Percentiles rank a stretch among this genome's conserved stretches.
phyloP scores from a whole-genome alignment of 192 early-diverging fungal genomes.

The Backusella mclennaniae region DNA sequence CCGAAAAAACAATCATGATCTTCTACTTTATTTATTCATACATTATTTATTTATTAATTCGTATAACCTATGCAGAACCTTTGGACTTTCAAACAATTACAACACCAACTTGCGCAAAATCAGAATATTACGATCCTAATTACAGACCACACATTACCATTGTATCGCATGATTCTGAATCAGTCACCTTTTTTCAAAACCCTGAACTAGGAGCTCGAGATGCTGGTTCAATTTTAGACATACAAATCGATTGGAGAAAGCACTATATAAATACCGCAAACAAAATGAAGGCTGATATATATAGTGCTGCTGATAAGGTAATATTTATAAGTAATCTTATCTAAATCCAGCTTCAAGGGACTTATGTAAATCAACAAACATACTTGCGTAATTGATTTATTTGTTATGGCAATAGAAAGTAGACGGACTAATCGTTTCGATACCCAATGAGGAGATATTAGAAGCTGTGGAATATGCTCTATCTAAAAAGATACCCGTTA shows the following conservation, averaged over 20 bases:
- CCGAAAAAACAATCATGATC: neutral
- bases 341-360: neutral
- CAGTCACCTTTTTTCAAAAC: constrained; percentile 13
- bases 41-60: neutral
- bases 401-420: neutral
- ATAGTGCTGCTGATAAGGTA: constrained; percentile 7
- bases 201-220: constrained; percentile 23
- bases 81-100: neutral
- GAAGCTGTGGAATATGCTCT: constrained; percentile 16
- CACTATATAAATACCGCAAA: neutral
- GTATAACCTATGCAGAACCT: neutral
- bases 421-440: constrained; percentile 23
- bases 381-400: neutral
- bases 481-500: constrained; percentile 2
- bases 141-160: constrained; percentile 14
- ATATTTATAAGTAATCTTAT: neutral
- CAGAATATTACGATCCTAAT: neutral
- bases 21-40: neutral
- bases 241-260: constrained; percentile 16
- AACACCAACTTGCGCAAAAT: neutral
- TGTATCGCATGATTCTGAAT: constrained; percentile 15
- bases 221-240: constrained; percentile 13
- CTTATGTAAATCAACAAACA: neutral
- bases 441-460: neutral
- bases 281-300: constrained; percentile 13